Base-by-base conservation (phyloP, 1,284 basidiomycete genomes). In the Rhodotorula sp. region DNA sequence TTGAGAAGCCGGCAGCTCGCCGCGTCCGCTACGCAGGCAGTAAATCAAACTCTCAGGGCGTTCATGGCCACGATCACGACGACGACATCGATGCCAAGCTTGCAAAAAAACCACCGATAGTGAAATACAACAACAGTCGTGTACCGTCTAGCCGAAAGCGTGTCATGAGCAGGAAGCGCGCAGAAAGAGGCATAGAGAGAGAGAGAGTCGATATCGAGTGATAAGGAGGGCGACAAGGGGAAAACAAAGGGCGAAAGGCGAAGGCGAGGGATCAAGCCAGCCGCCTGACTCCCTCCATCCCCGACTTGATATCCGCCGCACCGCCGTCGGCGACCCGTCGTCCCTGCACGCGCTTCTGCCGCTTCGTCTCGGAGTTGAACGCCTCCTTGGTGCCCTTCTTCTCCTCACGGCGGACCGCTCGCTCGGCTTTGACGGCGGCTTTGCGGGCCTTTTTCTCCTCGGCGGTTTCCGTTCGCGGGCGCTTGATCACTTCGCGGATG, bases 401-500 rank as follows among this genome's bases (percentile, higher is more conserved):
- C 79, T 93, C 89, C 20, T 81, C 83, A 57, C 93, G 85, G 54
- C 94, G 87, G 10, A 77, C 75, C 77, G 83, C 88, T 70, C 90
- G 86, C 74, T 92, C 90, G 14, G 85, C 86, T 81, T 97, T 99
- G 49, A 93, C 87, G 1, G 88, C 89, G n/a, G 87, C 84, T 81
- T 99, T 99, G 29, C 96, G 87, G 0, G 87, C 87, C 78, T 88
- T 93, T 81, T 92, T 93, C 58, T 91, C 93, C 75, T 94, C 93
- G 67, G 87, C 87, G 5, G 87, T 85, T 82, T 99, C 96, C 72
- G 88, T 84, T 73, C 89, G 88, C 0, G 87, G 83, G 33, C 95
- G 86, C n/a, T 86, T 82, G 64, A 91, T 80, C 1, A 82, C 83
- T 30, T 78, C 73, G 33, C 69, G 69, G 66, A 57, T 45, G 24